Percentiles rank a stretch among this genome's conserved stretches.
These are phyloP conservation scores for Sphagnum tenellum DNA, from an alignment of 225 moss, liverwort and hornwort species.

Conservation along the genomic window DNA sequence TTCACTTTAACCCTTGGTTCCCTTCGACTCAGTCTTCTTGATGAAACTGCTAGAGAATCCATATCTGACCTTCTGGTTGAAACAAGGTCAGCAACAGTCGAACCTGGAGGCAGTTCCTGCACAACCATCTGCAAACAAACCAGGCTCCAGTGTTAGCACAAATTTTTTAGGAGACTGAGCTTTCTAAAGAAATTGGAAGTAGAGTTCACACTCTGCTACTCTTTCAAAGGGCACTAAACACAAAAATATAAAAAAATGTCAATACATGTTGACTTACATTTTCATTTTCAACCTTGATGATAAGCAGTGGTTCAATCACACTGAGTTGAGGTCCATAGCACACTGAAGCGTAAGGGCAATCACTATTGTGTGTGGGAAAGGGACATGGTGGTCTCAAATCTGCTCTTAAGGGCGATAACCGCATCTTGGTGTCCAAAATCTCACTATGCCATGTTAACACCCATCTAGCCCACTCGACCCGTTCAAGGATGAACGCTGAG, in stretches of 20 bases:
- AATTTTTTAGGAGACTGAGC: no score
- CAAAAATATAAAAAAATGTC: no score
- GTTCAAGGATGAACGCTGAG: conserved; percentile 66
- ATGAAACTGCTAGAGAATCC: conserved; percentile 31
- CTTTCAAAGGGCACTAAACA: neutral
- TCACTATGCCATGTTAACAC: conserved; percentile 95
- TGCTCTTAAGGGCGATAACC: conserved; percentile 50
- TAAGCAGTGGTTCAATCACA: conserved; percentile 72
- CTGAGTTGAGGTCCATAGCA: conserved; percentile 38
- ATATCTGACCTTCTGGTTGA: conserved; percentile 14
- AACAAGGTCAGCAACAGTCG: conserved; percentile 66
- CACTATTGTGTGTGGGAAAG: conserved; percentile 61
- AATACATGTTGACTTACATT: conserved; percentile 34
- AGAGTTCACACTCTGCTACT: neutral
- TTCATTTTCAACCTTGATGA: conserved; percentile 73
- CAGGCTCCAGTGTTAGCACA: neutral
- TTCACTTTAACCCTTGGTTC: conserved; percentile 63
- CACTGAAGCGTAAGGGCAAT: conserved; percentile 50
- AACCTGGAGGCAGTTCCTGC: conserved; percentile 62
- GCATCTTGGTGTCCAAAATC: conserved; percentile 73
- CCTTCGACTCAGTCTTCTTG: conserved; percentile 13
- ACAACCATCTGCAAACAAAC: conserved; percentile 61
- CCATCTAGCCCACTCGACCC: conserved; percentile 97
- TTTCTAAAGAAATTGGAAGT: no score
- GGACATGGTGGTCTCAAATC: conserved; percentile 81